phyloP scores from a whole-genome alignment of 768 basidiomycete genomes.

The Holtermannia corniformis region DNA sequence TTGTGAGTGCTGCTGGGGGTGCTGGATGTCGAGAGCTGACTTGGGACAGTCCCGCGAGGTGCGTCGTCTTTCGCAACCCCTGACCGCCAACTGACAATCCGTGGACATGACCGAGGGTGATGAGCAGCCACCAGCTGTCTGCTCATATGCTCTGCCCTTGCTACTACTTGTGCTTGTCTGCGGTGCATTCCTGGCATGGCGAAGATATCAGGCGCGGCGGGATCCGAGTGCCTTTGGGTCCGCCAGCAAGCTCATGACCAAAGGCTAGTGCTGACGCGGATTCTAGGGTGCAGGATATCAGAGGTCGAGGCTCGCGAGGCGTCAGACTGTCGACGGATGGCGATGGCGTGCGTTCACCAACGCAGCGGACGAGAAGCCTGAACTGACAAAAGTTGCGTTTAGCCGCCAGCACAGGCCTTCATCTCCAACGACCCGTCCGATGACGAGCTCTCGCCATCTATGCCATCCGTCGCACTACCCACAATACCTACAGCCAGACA shows the following conservation, averaged over 20 bases:
- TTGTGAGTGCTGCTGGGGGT: too few relatives aligned
- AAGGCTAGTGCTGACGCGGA: too few relatives aligned
- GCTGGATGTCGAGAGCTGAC: too few relatives aligned
- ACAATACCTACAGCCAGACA: conserved; percentile 8
- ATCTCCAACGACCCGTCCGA: conserved; percentile 28
- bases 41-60: too few relatives aligned
- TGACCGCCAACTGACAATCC: too few relatives aligned
- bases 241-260: too few relatives aligned
- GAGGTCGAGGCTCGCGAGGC: not conserved
- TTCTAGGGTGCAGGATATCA: too few relatives aligned
- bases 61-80: too few relatives aligned
- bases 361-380: not conserved
- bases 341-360: conserved; percentile 10
- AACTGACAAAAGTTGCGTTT: not conserved
- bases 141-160: conserved; percentile 22
- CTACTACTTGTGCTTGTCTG: conserved; percentile 17
- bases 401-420: conserved; percentile 26
- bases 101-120: not conserved
- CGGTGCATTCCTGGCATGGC: conserved; percentile 17
- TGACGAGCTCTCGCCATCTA: conserved; percentile 21
- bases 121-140: conserved; percentile 11
- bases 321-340: conserved; percentile 11
- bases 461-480: conserved; percentile 15
- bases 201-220: not conserved
- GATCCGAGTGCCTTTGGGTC: conserved; percentile 1